Evolutionary conservation across 768 basidiomycete genomes (phyloP).

Genomic region (Dentipellis sp.): DNA sequence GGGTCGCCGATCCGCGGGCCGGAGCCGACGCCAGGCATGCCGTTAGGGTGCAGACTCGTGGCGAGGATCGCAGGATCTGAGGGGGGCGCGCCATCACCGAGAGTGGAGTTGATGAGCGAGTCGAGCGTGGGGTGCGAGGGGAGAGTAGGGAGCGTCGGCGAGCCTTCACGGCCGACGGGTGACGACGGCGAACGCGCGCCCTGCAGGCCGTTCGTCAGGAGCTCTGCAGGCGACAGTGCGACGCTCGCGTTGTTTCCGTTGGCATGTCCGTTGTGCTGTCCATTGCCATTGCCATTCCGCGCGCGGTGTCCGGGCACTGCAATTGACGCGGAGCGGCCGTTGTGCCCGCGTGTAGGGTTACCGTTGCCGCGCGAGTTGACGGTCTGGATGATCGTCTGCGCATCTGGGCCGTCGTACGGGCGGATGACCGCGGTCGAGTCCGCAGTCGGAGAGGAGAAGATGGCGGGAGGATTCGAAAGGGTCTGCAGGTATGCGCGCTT

Average conservation of each 20-base stretch:
- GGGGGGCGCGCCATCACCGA: slow-evolving; percentile 38
- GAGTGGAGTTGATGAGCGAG: slow-evolving; percentile 70
- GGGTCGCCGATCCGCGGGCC: slow-evolving; percentile 82
- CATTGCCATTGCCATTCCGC: slow-evolving; percentile 20
- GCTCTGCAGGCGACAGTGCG: background rate
- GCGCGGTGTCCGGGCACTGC: slow-evolving; percentile 40
- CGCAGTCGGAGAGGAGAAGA: slow-evolving; percentile 47
- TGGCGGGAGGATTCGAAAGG: slow-evolving; percentile 71
- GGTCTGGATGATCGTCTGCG: slow-evolving; percentile 73
- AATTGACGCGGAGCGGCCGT: slow-evolving; percentile 36
- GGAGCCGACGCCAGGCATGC: slow-evolving; percentile 21
- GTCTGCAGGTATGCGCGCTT: slow-evolving; percentile 93
- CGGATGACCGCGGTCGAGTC: slow-evolving; percentile 55
- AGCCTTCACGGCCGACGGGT: slow-evolving; percentile 35
- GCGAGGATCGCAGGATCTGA: slow-evolving; percentile 65
- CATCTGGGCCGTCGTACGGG: slow-evolving; percentile 94
- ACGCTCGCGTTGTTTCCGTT: slow-evolving; percentile 18
- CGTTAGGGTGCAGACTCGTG: slow-evolving; percentile 33
- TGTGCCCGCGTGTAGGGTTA: slow-evolving; percentile 57
- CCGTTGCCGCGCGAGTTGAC: slow-evolving; percentile 56
- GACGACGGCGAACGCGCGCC: slow-evolving; percentile 8
- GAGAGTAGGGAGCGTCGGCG: slow-evolving; percentile 72
- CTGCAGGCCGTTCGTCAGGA: slow-evolving; percentile 2
- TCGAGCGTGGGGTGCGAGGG: slow-evolving; percentile 82
- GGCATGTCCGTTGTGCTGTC: slow-evolving; percentile 15